A percentile compares a stretch with the other conserved stretches of the same genome.
Evolutionary conservation across 164 flowering plant species (phyloP).

Genomic region (Vitis labrusca): DNA sequence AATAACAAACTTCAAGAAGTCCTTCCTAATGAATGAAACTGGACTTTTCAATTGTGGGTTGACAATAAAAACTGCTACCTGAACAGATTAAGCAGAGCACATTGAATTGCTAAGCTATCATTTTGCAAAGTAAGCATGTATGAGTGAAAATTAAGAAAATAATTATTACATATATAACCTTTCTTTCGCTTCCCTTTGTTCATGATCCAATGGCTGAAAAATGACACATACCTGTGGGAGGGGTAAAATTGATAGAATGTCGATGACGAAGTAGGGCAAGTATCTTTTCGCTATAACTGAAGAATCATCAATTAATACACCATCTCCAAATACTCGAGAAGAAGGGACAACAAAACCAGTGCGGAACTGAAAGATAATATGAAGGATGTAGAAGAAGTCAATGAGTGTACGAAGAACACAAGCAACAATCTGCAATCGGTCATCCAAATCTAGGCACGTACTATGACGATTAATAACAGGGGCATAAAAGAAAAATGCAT

Average conservation of each 20-base stretch:
- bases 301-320: neutral
- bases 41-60: neutral
- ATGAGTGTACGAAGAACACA: neutral
- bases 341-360: constrained; percentile 4
- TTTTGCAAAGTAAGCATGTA: neutral
- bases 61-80: constrained; percentile 1
- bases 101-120: neutral
- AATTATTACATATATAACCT: neutral
- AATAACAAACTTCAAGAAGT: neutral
- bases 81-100: neutral
- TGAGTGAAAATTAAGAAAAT: too few relatives aligned
- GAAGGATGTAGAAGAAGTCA: constrained; percentile 2
- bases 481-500: constrained; percentile 13
- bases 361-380: neutral
- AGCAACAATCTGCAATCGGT: neutral
- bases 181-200: neutral
- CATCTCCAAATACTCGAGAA: constrained; percentile 4
- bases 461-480: neutral
- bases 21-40: neutral
- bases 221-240: constrained; percentile 14
- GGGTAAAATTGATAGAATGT: constrained; percentile 13
- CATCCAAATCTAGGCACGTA: constrained; percentile 5
- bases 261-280: neutral
- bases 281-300: neutral
- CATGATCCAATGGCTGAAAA: neutral